These are phyloP conservation scores for Cucurbita ficifolia DNA, from an alignment of 306 rosid species.

Conservation along the genomic window DNA sequence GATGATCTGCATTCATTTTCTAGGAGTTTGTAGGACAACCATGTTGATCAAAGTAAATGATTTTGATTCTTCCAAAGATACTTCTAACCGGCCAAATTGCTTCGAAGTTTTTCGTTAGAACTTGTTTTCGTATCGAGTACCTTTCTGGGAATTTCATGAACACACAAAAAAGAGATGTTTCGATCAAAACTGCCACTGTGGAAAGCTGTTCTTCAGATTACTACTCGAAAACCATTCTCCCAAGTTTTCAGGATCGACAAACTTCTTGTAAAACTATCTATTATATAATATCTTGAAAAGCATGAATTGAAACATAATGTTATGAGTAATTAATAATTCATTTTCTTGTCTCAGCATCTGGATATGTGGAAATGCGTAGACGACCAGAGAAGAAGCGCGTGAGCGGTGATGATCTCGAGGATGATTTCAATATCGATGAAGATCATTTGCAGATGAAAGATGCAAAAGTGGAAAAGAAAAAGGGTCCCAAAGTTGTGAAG, in stretches of 20 bases:
- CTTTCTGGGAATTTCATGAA: background rate
- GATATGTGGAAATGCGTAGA: slow-evolving; percentile 24
- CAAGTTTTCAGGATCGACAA: background rate
- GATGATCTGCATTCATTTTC: background rate
- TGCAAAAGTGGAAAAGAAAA: slow-evolving; percentile 44
- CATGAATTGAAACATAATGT: background rate
- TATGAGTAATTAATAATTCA: background rate
- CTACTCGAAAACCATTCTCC: background rate
- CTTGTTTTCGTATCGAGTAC: background rate
- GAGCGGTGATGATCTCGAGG: slow-evolving; percentile 89
- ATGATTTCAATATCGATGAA: slow-evolving; percentile 51
- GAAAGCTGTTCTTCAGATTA: background rate
- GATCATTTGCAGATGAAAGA: slow-evolving; percentile 9
- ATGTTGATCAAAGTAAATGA: background rate
- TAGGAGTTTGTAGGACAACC: background rate
- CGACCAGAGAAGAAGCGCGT: slow-evolving; percentile 34
- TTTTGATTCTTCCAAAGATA: background rate
- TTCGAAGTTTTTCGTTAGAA: background rate
- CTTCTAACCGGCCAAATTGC: background rate
- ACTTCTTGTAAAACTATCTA: background rate
- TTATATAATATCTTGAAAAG: background rate
- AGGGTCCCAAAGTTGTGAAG: slow-evolving; percentile 60
- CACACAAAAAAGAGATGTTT: background rate
- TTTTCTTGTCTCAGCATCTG: slow-evolving; percentile 25
- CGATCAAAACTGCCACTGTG: background rate